phyloP scores from a whole-genome alignment of 1,284 basidiomycete species.

The Tremellales sp. region DNA sequence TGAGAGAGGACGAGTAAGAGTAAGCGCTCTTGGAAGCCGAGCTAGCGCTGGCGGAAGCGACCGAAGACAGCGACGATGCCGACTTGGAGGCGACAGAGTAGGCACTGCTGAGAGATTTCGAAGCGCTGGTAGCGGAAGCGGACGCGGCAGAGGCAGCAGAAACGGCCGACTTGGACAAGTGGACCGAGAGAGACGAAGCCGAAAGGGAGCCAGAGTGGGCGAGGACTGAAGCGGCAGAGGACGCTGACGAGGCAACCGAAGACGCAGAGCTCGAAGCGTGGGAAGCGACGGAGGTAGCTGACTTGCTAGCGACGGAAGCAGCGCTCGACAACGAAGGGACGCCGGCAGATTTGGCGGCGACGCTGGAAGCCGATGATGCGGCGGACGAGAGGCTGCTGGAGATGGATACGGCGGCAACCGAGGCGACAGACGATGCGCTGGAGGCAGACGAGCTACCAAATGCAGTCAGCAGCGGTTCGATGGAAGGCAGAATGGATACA shows the following conservation, averaged over 20 bases:
- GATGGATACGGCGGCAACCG: constrained; percentile 36
- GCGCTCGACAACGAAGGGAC: constrained; percentile 35
- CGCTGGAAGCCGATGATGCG: constrained; percentile 34
- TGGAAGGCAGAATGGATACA: constrained; percentile 6
- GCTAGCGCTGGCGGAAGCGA: constrained; percentile 23
- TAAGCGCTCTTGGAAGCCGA: constrained; percentile 28
- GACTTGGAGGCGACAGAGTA: constrained; percentile 52
- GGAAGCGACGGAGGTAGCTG: constrained; percentile 36
- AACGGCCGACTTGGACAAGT: constrained; percentile 27
- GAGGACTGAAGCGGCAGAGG: constrained; percentile 52
- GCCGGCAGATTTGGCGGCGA: constrained; percentile 35
- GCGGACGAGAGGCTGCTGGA: constrained; percentile 34
- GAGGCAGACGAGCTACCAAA: constrained; percentile 34
- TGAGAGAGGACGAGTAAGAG: constrained; percentile 28
- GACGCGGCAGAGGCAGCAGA: constrained; percentile 34
- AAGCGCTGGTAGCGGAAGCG: constrained; percentile 27
- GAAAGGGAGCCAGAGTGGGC: constrained; percentile 36
- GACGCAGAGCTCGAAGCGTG: constrained; percentile 47
- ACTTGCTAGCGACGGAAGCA: constrained; percentile 41
- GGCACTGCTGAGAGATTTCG: constrained; percentile 24
- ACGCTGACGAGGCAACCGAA: constrained; percentile 34
- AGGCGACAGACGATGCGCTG: constrained; percentile 32
- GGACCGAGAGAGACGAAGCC: constrained; percentile 27
- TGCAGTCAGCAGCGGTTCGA: background rate
- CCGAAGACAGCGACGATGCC: constrained; percentile 23